These are phyloP conservation scores for Suillus paluster DNA, from an alignment of 768 basidiomycete genomes.

Conservation along the genomic window DNA sequence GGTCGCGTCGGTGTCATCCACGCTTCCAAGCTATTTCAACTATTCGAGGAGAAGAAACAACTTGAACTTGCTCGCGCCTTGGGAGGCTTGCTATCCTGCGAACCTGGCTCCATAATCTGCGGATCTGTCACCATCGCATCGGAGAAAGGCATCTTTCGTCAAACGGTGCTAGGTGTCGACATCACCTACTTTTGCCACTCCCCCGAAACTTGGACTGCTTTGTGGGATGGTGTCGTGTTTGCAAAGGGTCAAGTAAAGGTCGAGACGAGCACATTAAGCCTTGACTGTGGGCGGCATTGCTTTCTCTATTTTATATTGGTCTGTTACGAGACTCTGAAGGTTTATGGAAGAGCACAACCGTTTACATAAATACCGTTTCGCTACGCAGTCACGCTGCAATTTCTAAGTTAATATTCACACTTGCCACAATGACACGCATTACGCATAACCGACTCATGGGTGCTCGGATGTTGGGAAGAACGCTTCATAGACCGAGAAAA, in stretches of 20 bases:
- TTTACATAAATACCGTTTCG: neutral
- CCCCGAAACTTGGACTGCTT: conserved; percentile 16
- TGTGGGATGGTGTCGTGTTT: conserved; percentile 17
- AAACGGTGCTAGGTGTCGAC: conserved; percentile 13
- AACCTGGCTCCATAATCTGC: conserved; percentile 25
- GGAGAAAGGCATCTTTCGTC: conserved; percentile 9
- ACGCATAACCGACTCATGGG: neutral
- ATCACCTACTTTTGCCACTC: conserved; percentile 20
- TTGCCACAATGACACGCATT: too few species aligned
- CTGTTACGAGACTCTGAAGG: neutral
- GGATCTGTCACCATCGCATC: conserved; percentile 18
- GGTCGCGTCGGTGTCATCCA: conserved; percentile 52
- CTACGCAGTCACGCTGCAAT: too few species aligned
- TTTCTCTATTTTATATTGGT: neutral
- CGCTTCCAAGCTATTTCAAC: conserved; percentile 48
- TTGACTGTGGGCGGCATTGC: neutral
- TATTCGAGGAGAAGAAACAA: conserved; percentile 24
- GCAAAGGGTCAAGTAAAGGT: conserved; percentile 8
- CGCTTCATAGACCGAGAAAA: neutral
- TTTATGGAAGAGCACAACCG: neutral
- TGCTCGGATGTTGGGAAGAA: neutral
- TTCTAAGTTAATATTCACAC: too few species aligned
- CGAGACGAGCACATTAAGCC: neutral
- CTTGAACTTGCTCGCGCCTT: conserved; percentile 18
- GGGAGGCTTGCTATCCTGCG: conserved; percentile 23